Percentiles rank a stretch among this genome's conserved stretches.
Conservation (phyloP, 2,329 filamentous ascomycete species). For the Aspergillus ruber region DNA sequence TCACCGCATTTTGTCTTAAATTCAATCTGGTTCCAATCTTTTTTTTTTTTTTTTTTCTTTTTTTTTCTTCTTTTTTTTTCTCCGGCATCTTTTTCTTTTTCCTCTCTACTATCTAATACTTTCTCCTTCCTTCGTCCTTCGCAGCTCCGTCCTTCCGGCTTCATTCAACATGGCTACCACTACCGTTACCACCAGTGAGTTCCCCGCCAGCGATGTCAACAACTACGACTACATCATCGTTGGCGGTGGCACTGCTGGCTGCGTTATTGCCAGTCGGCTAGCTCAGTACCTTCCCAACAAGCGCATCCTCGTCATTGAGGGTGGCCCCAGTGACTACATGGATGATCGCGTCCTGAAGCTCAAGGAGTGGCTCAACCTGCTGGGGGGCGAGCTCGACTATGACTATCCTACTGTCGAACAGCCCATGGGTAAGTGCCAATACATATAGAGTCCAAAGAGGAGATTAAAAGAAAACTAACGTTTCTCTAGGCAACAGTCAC, state of each 20-base stretch:
- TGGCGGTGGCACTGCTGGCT: slow-evolving; percentile 79
- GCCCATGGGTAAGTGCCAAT: slow-evolving; percentile 56
- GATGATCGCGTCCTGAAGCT: slow-evolving; percentile 80
- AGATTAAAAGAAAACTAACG: not conserved
- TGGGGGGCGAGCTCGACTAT: slow-evolving; percentile 84
- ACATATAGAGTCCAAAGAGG: not conserved
- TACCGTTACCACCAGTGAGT: slow-evolving; percentile 48
- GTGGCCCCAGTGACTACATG: slow-evolving; percentile 81
- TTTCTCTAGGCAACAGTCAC: slow-evolving; percentile 66
- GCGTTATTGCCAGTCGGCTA: slow-evolving; percentile 72
- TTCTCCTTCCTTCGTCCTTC: not conserved
- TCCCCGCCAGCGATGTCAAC: slow-evolving; percentile 58
- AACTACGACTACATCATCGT: slow-evolving; percentile 80
- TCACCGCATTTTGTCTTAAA: slow-evolving; percentile 5
- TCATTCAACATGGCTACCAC: slow-evolving; percentile 48
- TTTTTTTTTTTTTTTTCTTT: slow-evolving; percentile 5
- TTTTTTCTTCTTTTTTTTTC: slow-evolving; percentile 6
- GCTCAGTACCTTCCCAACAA: slow-evolving; percentile 78
- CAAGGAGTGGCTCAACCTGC: slow-evolving; percentile 76
- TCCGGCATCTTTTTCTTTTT: slow-evolving; percentile 5
- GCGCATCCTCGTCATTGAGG: slow-evolving; percentile 77
- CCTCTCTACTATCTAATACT: slow-evolving; percentile 6
- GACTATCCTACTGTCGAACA: slow-evolving; percentile 87
- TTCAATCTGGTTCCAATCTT: slow-evolving; percentile 2
- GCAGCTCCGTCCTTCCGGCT: slow-evolving; percentile 1